Conservation (phyloP, 2,329 filamentous ascomycete genomes). For the Colletotrichum tanaceti region DNA sequence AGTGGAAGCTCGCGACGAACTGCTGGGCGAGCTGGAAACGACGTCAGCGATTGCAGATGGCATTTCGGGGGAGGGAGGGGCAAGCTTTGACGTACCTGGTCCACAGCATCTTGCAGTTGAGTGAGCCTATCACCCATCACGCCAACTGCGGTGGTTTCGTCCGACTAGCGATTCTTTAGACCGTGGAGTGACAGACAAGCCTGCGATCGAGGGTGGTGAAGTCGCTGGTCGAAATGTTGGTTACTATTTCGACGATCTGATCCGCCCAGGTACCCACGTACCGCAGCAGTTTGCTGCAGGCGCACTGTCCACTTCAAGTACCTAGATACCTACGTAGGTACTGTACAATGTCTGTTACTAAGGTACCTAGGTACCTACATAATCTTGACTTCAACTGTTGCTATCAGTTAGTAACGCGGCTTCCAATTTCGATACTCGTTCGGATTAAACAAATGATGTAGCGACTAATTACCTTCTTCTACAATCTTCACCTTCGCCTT, state of each 20-base stretch:
- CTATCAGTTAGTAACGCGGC: neutral
- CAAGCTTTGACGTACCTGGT: conserved; percentile 68
- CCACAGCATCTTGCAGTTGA: conserved; percentile 86
- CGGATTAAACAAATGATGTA: neutral
- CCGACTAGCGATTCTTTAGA: neutral
- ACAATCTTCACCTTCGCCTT: neutral
- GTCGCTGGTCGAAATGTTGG: conserved; percentile 12
- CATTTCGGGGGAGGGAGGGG: neutral
- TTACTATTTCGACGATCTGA: neutral
- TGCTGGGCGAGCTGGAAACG: conserved; percentile 70
- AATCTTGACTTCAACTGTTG: conserved; percentile 10
- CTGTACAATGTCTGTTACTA: neutral
- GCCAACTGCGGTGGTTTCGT: neutral
- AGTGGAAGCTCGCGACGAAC: conserved; percentile 75
- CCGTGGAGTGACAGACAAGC: conserved; percentile 13
- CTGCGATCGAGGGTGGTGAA: neutral
- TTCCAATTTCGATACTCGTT: neutral
- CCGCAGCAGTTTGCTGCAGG: neutral
- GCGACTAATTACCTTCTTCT: neutral
- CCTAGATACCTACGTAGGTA: too few species aligned
- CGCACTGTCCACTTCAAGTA: conserved; percentile 9
- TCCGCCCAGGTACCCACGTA: neutral
- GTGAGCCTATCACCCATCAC: conserved; percentile 81
- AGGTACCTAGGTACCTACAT: neutral
- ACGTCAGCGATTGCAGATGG: conserved; percentile 10